Base-by-base conservation (phyloP, 768 basidiomycete species). In the Podaxis sp. region DNA sequence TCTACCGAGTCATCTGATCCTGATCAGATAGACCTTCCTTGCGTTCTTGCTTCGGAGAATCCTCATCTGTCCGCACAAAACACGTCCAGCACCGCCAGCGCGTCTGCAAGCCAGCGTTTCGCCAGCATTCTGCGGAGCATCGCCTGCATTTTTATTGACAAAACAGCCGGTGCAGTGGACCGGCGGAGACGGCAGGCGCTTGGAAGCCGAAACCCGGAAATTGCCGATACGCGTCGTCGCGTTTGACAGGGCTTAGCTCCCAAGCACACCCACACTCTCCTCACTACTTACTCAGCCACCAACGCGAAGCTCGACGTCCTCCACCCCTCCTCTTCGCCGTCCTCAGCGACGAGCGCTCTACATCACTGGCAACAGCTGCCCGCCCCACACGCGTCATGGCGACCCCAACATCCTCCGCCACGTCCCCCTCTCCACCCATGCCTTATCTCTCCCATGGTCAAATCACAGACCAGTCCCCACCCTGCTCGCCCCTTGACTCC, bases 341-440 rank as follows among this genome's bases (percentile, higher is more conserved):
- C 59, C 59, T 40, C 63, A 75, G 70, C 75, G 76, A 70, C 70
- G 68, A 78, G 66, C 75, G 62, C 73, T 24, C 63, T 69, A 67
- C 63, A 76, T 75, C 58, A 66, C 66, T 67, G 10, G 2, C 62
- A 57, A 57, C 67, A 57, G 60, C 69, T 66, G 64, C 67, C 65
- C 49, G 33, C 56, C 17, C 46, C 65, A 63, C 78, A 74, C 79
- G 78, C 78, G 76, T 76, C 67, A 66, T 92, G 91, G 87, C 89
- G 70, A 88, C 90, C 41, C 89, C 91, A 62, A 85, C 89, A 65
- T 92, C 90, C 68, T 90, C 90, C 65, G 83, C 89, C 69, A 93
- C 91, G 72, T 91, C 91, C 63, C 87, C 88, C 70, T 93, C 91
- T 55, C 91, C 91, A 26, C 87, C 87, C 66, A 80, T 87, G 73